Percentiles rank a stretch among this genome's conserved stretches.
These are phyloP conservation scores for Borealophlyctis nickersoniae DNA, from an alignment of 192 early-diverging fungal species.

Conservation along the genomic window DNA sequence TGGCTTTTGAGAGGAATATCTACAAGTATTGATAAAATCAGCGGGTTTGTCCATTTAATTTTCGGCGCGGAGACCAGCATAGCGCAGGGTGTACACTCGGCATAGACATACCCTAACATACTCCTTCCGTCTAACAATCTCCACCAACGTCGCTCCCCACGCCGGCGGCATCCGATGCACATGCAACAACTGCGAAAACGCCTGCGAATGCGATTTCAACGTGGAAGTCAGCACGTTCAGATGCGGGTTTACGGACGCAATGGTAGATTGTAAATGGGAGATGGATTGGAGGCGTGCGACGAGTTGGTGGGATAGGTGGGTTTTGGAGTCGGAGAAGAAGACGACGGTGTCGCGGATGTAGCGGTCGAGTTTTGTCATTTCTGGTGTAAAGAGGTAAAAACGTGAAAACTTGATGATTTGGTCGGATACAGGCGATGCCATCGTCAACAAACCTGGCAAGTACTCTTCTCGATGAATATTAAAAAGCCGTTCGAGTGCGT, in stretches of 20 bases:
- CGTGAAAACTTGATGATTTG: not conserved
- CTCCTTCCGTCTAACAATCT: slow-evolving; percentile 49
- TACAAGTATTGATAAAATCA: not conserved
- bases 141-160: slow-evolving; percentile 45
- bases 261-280: slow-evolving; percentile 33
- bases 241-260: slow-evolving; percentile 25
- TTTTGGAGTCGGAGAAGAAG: slow-evolving; percentile 27
- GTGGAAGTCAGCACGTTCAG: slow-evolving; percentile 9
- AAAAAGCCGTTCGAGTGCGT: slow-evolving; percentile 34
- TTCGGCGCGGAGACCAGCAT: no score
- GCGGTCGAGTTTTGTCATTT: slow-evolving; percentile 24
- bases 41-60: not conserved
- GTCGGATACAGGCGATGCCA: not conserved
- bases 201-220: slow-evolving; percentile 28
- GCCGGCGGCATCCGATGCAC: slow-evolving; percentile 53
- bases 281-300: slow-evolving; percentile 30
- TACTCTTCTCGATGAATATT: slow-evolving; percentile 41
- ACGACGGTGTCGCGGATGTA: slow-evolving; percentile 19
- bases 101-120: slow-evolving; percentile 28
- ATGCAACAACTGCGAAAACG: slow-evolving; percentile 46
- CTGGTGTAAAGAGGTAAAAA: not conserved
- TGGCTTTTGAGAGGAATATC: slow-evolving; percentile 35
- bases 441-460: slow-evolving; percentile 20
- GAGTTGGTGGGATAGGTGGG: slow-evolving; percentile 26
- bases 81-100: no score